These are phyloP conservation scores for Fusarium luffae DNA, from an alignment of 2,329 filamentous ascomycete genomes.

Conservation along the genomic window DNA sequence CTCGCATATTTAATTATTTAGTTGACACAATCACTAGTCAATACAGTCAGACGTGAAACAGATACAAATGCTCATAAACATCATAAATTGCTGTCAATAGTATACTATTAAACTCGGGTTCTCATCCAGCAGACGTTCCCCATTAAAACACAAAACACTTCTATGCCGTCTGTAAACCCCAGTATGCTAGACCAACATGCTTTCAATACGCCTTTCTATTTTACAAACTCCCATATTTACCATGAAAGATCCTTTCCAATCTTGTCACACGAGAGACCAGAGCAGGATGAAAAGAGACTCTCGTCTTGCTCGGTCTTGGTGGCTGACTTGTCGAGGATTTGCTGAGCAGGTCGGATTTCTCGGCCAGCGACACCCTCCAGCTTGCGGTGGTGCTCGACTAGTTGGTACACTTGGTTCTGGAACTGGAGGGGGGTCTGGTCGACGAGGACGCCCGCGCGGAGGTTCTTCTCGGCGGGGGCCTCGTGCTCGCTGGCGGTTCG, in stretches of 20 bases:
- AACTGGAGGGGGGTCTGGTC: slow-evolving; percentile 25
- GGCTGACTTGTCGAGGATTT: slow-evolving; percentile 24
- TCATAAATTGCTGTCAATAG: not conserved
- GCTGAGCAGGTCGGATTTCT: slow-evolving; percentile 34
- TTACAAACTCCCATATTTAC: slow-evolving; percentile 13
- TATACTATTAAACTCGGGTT: not conserved
- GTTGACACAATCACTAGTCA: no score
- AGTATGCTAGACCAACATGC: not conserved
- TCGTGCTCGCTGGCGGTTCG: slow-evolving; percentile 27
- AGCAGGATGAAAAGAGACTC: slow-evolving; percentile 28
- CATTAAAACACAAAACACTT: not conserved
- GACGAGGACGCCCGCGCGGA: slow-evolving; percentile 10
- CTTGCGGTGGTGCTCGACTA: slow-evolving; percentile 30
- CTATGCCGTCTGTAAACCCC: not conserved
- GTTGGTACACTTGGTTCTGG: slow-evolving; percentile 34
- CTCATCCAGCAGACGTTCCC: not conserved
- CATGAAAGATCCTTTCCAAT: slow-evolving; percentile 28
- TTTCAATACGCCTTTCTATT: slow-evolving; percentile 17
- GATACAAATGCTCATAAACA: not conserved
- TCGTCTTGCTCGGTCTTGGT: slow-evolving; percentile 31
- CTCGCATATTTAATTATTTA: no score
- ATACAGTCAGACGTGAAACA: not conserved
- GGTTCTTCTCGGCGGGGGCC: slow-evolving; percentile 18
- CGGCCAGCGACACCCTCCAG: slow-evolving; percentile 26
- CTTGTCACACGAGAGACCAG: slow-evolving; percentile 28